phyloP scores from a whole-genome alignment of 2,329 filamentous ascomycete genomes.

The Amesomyces nigricolor region DNA sequence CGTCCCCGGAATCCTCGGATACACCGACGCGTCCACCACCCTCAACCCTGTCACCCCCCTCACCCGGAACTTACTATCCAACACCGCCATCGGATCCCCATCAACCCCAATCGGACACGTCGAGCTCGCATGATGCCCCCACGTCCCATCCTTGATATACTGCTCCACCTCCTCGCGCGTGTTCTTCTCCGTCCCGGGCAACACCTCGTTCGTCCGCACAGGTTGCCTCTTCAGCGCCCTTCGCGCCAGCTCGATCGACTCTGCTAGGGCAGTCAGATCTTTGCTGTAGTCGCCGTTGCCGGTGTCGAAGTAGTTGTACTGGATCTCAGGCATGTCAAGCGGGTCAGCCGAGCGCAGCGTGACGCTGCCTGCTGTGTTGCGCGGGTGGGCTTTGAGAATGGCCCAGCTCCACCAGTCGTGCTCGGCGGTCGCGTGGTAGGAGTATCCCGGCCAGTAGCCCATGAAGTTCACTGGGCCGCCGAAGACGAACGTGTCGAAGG shows the following conservation, averaged over 20 bases:
- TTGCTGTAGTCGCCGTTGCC: constrained; percentile 42
- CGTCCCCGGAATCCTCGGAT: constrained; percentile 43
- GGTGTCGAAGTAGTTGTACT: constrained; percentile 55
- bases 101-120: constrained; percentile 53
- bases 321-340: constrained; percentile 56
- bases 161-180: constrained; percentile 22
- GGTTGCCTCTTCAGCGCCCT: constrained; percentile 34
- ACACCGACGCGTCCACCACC: constrained; percentile 58
- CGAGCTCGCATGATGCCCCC: constrained; percentile 54
- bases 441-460: constrained; percentile 37
- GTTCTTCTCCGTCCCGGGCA: constrained; percentile 17
- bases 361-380: constrained; percentile 58
- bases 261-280: constrained; percentile 49
- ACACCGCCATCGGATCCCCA: constrained; percentile 49
- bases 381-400: constrained; percentile 57
- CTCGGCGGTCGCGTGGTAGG: constrained; percentile 28
- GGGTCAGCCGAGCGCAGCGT: constrained; percentile 56
- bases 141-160: constrained; percentile 40
- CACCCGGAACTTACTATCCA: constrained; percentile 54
- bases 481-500: constrained; percentile 35
- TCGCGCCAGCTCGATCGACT: constrained; percentile 50
- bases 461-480: constrained; percentile 37
- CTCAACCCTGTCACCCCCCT: constrained; percentile 49
- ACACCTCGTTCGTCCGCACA: constrained; percentile 20
- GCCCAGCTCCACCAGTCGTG: constrained; percentile 40